These are phyloP conservation scores for Mallotus nudiflorus DNA, from an alignment of 345 rosid genomes.

Conservation along the genomic window DNA sequence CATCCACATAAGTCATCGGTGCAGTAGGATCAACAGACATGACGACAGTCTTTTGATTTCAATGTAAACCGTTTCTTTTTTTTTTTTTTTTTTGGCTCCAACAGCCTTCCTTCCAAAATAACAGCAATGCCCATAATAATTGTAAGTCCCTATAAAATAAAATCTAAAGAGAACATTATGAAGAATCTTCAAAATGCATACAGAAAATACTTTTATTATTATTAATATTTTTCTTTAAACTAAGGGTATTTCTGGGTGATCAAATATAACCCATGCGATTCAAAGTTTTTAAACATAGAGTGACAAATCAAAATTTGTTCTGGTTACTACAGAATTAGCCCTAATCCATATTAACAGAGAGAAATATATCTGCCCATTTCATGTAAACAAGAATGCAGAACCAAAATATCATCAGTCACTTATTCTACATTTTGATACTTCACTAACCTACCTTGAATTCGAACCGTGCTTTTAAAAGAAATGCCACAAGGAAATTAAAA, in stretches of 20 bases:
- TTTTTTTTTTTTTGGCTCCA: neutral
- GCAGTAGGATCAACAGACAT: slow-evolving; percentile 36
- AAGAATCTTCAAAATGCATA: neutral
- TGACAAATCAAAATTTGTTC: neutral
- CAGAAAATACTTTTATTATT: neutral
- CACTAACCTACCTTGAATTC: neutral
- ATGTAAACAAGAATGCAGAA: neutral
- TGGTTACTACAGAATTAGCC: too few species aligned
- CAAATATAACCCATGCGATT: neutral
- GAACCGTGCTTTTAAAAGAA: too few species aligned
- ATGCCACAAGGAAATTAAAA: too few species aligned
- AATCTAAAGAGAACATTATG: neutral
- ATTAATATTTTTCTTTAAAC: too few species aligned
- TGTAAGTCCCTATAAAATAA: neutral
- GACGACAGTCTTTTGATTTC: neutral
- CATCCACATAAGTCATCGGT: slow-evolving; percentile 45
- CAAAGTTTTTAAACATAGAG: neutral
- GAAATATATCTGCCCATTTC: too few species aligned
- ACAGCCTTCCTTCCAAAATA: neutral
- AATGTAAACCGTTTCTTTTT: too few species aligned
- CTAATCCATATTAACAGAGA: too few species aligned
- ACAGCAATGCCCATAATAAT: neutral
- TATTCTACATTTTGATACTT: neutral
- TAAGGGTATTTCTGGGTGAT: neutral
- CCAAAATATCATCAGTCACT: neutral